phyloP scores from a whole-genome alignment of 2,329 filamentous ascomycete species.

The Diaporthe citrichinensis region DNA sequence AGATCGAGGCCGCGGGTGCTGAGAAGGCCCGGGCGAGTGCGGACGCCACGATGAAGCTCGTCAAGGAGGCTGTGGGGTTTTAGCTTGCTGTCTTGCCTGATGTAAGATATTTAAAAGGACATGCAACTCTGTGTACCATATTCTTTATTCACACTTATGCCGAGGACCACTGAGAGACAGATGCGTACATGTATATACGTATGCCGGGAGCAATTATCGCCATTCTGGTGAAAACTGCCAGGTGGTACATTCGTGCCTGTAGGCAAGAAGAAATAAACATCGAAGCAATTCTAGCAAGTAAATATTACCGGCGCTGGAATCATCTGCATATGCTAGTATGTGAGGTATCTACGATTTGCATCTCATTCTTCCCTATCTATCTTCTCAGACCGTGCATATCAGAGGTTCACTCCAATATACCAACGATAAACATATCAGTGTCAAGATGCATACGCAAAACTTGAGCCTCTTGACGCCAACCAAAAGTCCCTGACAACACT shows the following conservation, averaged over 20 bases:
- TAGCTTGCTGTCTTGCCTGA: constrained; percentile 40
- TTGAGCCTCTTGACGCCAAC: constrained; percentile 74
- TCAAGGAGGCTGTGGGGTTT: constrained; percentile 67
- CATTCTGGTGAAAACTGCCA: not conserved
- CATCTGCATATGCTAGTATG: not conserved
- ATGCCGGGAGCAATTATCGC: not conserved
- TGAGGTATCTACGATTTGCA: constrained; percentile 35
- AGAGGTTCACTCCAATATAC: too few species aligned
- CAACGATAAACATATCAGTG: not conserved
- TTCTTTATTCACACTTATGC: too few species aligned
- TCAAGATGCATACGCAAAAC: constrained; percentile 73
- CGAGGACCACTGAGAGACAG: not conserved
- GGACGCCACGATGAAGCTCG: constrained; percentile 67
- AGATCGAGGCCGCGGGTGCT: constrained; percentile 71
- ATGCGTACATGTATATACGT: too few species aligned
- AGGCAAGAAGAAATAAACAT: not conserved
- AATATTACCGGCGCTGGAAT: not conserved
- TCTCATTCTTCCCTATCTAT: constrained; percentile 10
- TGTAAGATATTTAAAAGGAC: not conserved
- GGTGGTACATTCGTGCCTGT: not conserved
- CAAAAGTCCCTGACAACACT: constrained; percentile 80
- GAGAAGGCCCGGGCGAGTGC: constrained; percentile 74
- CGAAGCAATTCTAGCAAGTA: not conserved
- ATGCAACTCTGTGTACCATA: not conserved
- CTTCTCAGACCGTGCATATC: not conserved